phyloP scores from a whole-genome alignment of 495 filamentous ascomycete species.

The Tuber borchii region DNA sequence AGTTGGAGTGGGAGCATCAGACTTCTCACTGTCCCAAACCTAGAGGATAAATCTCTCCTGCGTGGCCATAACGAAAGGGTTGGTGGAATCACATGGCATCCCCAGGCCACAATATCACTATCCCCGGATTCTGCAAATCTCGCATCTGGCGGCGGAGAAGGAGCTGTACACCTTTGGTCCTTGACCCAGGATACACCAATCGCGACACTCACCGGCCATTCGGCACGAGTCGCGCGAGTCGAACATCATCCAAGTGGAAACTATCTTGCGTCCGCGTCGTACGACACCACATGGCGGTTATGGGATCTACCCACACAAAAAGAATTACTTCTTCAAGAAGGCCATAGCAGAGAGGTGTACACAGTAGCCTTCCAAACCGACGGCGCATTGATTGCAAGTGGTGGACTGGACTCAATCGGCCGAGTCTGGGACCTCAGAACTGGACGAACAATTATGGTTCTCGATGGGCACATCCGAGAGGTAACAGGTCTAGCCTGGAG shows the following conservation, averaged over 20 bases:
- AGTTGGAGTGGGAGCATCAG: constrained; percentile 87
- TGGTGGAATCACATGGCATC: constrained; percentile 85
- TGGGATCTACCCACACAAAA: constrained; percentile 86
- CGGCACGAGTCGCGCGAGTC: constrained; percentile 76
- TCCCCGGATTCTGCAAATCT: constrained; percentile 73
- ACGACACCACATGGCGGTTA: constrained; percentile 92
- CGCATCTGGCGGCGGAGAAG: constrained; percentile 85
- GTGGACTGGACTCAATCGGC: constrained; percentile 86
- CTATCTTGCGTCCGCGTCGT: constrained; percentile 87
- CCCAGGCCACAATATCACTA: constrained; percentile 71
- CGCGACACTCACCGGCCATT: constrained; percentile 76
- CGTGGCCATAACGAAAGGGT: constrained; percentile 81
- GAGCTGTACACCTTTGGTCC: constrained; percentile 84
- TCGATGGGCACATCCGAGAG: constrained; percentile 77
- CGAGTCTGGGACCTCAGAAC: constrained; percentile 95
- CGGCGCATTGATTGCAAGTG: constrained; percentile 82
- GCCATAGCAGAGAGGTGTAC: constrained; percentile 87
- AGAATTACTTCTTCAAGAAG: constrained; percentile 86
- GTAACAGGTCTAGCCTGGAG: constrained; percentile 92
- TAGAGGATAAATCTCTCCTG: constrained; percentile 65
- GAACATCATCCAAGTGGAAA: constrained; percentile 91
- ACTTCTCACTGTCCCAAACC: constrained; percentile 71
- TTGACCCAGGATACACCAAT: constrained; percentile 74
- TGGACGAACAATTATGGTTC: constrained; percentile 88
- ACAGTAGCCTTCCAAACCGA: constrained; percentile 81